A percentile compares a stretch with the other conserved stretches of the same genome.
These are phyloP conservation scores for Colletotrichum theobromicola DNA, from an alignment of 2,329 filamentous ascomycete genomes.

Conservation along the genomic window DNA sequence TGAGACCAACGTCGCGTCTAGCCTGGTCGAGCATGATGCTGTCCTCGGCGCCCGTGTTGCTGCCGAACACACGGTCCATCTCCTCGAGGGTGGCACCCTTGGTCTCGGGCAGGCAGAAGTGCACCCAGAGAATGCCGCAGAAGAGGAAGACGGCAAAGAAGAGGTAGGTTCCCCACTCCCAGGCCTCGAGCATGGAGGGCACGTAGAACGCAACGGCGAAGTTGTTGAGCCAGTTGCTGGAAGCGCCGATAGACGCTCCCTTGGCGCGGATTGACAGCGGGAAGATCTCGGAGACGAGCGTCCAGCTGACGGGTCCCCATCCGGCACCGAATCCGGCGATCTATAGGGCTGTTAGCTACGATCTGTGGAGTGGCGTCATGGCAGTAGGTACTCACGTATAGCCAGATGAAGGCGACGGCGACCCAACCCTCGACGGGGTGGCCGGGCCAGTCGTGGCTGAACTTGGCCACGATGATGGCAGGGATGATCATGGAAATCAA, in stretches of 20 bases:
- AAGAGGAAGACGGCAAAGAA: conserved; percentile 60
- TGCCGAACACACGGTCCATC: conserved; percentile 57
- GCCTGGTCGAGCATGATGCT: conserved; percentile 26
- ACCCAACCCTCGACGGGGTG: conserved; percentile 43
- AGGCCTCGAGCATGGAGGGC: conserved; percentile 43
- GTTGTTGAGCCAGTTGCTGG: conserved; percentile 51
- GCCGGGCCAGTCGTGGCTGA: conserved; percentile 37
- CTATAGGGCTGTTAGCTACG: neutral
- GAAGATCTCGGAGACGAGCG: conserved; percentile 41
- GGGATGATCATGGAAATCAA: conserved; percentile 41
- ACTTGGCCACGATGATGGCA: conserved; percentile 44
- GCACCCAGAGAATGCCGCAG: conserved; percentile 52
- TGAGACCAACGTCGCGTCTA: conserved; percentile 26
- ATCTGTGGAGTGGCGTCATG: neutral
- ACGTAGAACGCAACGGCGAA: conserved; percentile 53
- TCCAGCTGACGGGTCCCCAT: conserved; percentile 39
- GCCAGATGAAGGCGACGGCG: conserved; percentile 37
- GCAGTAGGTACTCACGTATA: conserved; percentile 24
- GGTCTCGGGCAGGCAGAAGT: conserved; percentile 59
- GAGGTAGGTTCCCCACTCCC: conserved; percentile 59
- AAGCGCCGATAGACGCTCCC: conserved; percentile 46
- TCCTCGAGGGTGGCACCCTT: conserved; percentile 60
- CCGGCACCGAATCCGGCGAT: conserved; percentile 29
- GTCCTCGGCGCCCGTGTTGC: conserved; percentile 36
- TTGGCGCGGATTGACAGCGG: conserved; percentile 40